Evolutionary conservation across 176 grass and related monocot species (phyloP), one percentile per base, ranked within the genome.

Genomic region (Metroxylon sagu): DNA sequence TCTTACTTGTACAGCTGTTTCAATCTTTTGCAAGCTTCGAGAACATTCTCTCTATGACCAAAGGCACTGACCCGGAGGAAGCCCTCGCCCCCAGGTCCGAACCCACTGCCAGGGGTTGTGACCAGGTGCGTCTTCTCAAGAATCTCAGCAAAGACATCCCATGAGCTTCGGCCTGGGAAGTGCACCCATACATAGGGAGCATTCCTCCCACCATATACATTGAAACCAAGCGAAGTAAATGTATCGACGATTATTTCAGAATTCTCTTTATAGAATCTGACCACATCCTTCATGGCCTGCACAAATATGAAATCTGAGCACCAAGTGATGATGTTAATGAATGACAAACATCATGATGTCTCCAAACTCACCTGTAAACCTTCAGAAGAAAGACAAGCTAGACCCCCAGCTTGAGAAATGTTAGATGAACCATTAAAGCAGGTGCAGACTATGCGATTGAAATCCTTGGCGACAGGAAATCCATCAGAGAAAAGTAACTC

Each of bases 111-210:
- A 15, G 93, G 93, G 52, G 93, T 92, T 8, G 87, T 97, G 23
- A 92, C 87, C 66, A 97, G 79, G 61, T 91, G 66, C 0, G 81
- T 81, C 63, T 91, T 97, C 69, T 97, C 84, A 48, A 97, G 70
- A 48, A 97, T 92, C 66, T 97, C 93, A 0, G 81, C 72, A 4
- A 97, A 92, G 4, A 97, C 84, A 19, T 92, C 87, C 93, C 93
- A 97, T 4, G 93, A 97, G 59, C 70, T 83, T 26, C 87, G 75
- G 23, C 81, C 93, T 19, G 93, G 84, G 49, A 97, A 97, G 62
- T 88, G 93, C 52, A 97, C 81, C 93, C 93, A 97, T 49, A 88
- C 93, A 48, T 97, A 92, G 16, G 93, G 93, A 54, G 93, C 93
- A 53, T 97, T 92, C 69, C 83, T 88, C 61, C 70, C 93, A 35